These are phyloP conservation scores for Lonicera japonica DNA, from an alignment of 129 eudicot species.

Conservation along the genomic window DNA sequence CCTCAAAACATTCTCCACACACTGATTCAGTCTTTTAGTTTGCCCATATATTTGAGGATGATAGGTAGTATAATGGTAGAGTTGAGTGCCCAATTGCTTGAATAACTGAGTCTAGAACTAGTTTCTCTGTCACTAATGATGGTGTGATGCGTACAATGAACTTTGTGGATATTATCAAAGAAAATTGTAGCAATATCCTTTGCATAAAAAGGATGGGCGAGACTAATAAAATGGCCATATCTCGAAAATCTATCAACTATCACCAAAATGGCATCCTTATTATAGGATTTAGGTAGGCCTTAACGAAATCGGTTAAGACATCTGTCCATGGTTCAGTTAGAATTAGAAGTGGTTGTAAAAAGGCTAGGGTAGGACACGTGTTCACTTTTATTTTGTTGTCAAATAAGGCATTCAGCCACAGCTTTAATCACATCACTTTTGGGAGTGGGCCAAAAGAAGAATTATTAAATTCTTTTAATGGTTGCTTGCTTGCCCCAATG, in stretches of 20 bases:
- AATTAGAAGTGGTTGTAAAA: slow-evolving; percentile 9
- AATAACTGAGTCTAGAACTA: too few species aligned
- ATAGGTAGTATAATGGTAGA: too few species aligned
- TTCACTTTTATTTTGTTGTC: neutral
- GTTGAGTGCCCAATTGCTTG: too few species aligned
- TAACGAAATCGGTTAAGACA: slow-evolving; percentile 9
- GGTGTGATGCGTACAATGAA: too few species aligned
- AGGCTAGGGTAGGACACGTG: neutral
- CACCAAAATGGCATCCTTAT: slow-evolving; percentile 5
- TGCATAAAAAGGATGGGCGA: neutral
- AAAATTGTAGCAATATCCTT: neutral
- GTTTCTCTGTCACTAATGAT: too few species aligned
- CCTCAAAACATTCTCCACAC: too few species aligned
- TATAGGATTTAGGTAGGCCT: neutral
- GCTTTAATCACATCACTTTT: neutral
- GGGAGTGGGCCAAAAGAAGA: neutral
- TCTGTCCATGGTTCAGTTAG: neutral
- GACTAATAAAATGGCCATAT: too few species aligned
- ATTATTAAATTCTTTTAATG: neutral
- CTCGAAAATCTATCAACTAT: slow-evolving; percentile 5
- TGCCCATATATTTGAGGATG: too few species aligned
- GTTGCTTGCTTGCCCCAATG: neutral
- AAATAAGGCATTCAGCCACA: neutral
- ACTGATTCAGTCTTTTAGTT: too few species aligned
- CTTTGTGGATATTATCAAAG: neutral